Evolutionary conservation across 2,329 filamentous ascomycete species (phyloP), one percentile per base, ranked within the genome.

Genomic region (Apiospora malaysiana): DNA sequence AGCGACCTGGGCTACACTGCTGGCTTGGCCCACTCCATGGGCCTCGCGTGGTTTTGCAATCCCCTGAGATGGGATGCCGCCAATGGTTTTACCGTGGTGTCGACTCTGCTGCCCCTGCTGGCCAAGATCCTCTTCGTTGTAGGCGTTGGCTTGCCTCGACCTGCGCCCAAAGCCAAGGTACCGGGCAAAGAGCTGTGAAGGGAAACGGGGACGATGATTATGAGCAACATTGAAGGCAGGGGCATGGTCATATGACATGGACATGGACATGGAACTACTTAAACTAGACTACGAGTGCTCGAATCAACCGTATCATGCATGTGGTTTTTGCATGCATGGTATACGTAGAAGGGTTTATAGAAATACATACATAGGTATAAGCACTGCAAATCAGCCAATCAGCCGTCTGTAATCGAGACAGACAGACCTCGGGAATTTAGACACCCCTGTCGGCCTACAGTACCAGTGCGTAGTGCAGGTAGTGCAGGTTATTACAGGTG

Each of bases 1-100:
- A 76, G 74, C 71, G 74, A 76, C 27, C 16, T 74, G 25, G 71
- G 72, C 69, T 75, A 75, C 68, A 72, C 70, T n/a, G 46, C 73
- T 4, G 70, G 73, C 67, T 68, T 75, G n/a, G 47, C 71, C 9
- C 74, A 74, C 68, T 73, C 71, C 71, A 73, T 74, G 70, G 73
- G 74, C 3, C 56, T 65, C 5, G 69, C 42, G 14, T 59, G n/a
- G 59, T 76, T 76, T 46, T 72, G 70, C 49, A 71, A 73, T 43
- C 74, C 73, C 6, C 49, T 70, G 68, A 47, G 69, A 56, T 75
- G 74, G 74, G 69, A 71, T 37, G 49, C 46, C 8, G 43, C 71
- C 47, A 70, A 32, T 18, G 74, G 68, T 6, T 51, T 71, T 27
- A 69, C 72, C 5, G 66, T 76, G 59, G 37, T 74, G 45, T 70